Percentiles rank a stretch among this genome's conserved stretches.
phyloP scores from a whole-genome alignment of 2,329 filamentous ascomycete species.

The Leptodontidium sp. region DNA sequence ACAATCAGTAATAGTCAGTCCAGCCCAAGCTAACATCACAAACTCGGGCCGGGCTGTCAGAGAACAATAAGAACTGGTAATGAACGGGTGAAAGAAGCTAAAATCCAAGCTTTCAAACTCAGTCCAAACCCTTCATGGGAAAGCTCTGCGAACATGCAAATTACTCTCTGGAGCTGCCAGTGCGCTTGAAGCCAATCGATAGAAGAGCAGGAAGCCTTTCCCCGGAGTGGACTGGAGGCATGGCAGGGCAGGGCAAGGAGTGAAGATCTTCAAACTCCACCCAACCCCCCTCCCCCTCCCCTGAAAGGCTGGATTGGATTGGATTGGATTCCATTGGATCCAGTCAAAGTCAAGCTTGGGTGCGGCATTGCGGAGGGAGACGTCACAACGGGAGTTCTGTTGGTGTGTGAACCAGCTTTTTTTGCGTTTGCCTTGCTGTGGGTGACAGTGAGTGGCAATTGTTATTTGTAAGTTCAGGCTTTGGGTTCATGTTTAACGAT shows the following conservation, averaged over 20 bases:
- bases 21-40: no score
- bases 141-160: not conserved
- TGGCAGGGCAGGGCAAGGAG: no score
- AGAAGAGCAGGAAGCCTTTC: not conserved
- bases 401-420: conserved; percentile 11
- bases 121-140: conserved; percentile 8
- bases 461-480: not conserved
- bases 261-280: no score
- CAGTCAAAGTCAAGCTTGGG: not conserved
- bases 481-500: not conserved
- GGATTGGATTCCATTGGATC: not conserved
- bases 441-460: not conserved
- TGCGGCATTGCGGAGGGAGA: not conserved
- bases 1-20: no score
- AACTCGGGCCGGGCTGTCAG: no score
- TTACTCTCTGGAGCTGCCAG: not conserved
- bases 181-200: not conserved
- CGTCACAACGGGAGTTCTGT: conserved; percentile 4
- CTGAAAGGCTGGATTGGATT: no score
- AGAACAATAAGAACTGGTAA: no score
- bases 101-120: not conserved
- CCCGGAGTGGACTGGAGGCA: not conserved
- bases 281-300: no score
- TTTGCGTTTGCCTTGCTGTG: not conserved
- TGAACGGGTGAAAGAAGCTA: not conserved